Evolutionary conservation across 2,329 filamentous ascomycete species (phyloP).

Genomic region (Zymoseptoria brevis): DNA sequence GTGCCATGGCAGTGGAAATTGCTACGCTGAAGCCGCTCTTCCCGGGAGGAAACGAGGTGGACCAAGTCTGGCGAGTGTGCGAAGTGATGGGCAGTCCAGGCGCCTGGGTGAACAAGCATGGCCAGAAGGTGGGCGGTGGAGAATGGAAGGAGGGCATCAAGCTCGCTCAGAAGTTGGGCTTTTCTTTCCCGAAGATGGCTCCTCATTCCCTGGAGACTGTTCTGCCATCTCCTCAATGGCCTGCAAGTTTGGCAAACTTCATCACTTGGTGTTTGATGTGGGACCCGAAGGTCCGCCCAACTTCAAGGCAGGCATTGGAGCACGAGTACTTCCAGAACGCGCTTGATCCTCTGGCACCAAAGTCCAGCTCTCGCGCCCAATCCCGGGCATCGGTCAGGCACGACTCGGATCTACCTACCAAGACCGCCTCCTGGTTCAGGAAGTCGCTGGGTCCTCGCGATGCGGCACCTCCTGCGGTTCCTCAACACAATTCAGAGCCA

Average conservation of each 20-base stretch:
- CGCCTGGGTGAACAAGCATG: conserved; percentile 93
- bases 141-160: conserved; percentile 95
- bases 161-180: conserved; percentile 89
- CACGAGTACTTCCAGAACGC: conserved; percentile 95
- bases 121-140: conserved; percentile 78
- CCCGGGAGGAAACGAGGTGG: conserved; percentile 94
- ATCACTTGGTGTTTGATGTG: conserved; percentile 99
- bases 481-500: conserved; percentile 33
- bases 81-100: conserved; percentile 99
- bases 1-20: conserved; percentile 97
- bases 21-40: conserved; percentile 94
- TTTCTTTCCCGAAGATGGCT: conserved; percentile 98
- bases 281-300: conserved; percentile 88
- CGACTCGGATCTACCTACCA: conserved; percentile 64
- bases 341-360: conserved; percentile 83
- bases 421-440: conserved; percentile 88
- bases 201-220: conserved; percentile 95
- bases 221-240: conserved; percentile 85
- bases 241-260: conserved; percentile 75
- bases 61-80: conserved; percentile 97
- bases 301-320: conserved; percentile 83
- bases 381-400: conserved; percentile 67
- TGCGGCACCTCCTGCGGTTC: conserved; percentile 57
- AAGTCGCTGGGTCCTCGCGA: conserved; percentile 83
- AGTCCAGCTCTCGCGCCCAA: conserved; percentile 76